These are phyloP conservation scores for Chrysoporthe deuterocubensis DNA, from an alignment of 2,329 filamentous ascomycete genomes.

Conservation along the genomic window DNA sequence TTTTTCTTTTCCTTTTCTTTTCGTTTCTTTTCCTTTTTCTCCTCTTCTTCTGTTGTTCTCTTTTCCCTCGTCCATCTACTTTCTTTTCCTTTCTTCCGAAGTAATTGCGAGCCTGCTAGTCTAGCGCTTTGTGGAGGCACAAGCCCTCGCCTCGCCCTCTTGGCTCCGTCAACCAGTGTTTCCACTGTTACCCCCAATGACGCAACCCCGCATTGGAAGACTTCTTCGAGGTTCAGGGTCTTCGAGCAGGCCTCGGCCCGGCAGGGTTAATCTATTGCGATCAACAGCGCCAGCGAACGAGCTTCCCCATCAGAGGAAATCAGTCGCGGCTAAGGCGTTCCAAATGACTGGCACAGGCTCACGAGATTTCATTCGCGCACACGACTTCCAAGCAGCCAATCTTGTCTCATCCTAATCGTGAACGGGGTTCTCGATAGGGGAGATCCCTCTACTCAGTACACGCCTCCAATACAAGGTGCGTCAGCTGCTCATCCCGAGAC, in stretches of 20 bases:
- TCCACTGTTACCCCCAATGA: slow-evolving; percentile 14
- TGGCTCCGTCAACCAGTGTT: slow-evolving; percentile 4
- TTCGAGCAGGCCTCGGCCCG: slow-evolving; percentile 4
- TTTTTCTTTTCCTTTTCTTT: background rate
- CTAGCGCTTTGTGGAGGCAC: too few relatives aligned
- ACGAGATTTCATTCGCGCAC: background rate
- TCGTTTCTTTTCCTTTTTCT: background rate
- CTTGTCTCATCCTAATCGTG: background rate
- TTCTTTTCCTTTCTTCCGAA: background rate
- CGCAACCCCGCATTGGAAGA: slow-evolving; percentile 23
- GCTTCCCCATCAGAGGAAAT: slow-evolving; percentile 3
- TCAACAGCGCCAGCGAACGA: slow-evolving; percentile 10
- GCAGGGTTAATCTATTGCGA: slow-evolving; percentile 1
- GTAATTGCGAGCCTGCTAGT: background rate
- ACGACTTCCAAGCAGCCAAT: background rate
- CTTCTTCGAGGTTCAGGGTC: slow-evolving; percentile 17
- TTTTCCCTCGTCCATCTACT: background rate
- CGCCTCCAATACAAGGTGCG: background rate
- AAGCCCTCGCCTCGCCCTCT: background rate
- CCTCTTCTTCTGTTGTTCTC: background rate
- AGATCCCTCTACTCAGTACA: background rate
- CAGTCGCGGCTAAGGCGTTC: slow-evolving; percentile 21
- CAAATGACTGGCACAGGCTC: background rate
- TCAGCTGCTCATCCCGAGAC: slow-evolving; percentile 10
- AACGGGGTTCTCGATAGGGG: background rate